Evolutionary conservation across 2,329 filamentous ascomycete species (phyloP).

Genomic region (Rutstroemia sp.): DNA sequence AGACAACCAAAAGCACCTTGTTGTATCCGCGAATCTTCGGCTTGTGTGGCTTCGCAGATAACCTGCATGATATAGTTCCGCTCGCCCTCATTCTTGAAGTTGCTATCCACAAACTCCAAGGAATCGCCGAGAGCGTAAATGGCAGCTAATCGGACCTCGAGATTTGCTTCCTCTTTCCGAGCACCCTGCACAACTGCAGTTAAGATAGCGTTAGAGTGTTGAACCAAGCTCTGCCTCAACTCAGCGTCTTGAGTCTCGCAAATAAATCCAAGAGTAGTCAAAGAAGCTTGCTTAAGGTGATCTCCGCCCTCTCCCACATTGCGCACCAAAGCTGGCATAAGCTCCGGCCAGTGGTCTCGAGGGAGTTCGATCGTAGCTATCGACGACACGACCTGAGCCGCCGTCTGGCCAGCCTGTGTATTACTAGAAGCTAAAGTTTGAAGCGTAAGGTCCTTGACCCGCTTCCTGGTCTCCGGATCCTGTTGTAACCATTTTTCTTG

Average conservation of each 20-base stretch:
- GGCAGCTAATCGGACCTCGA: constrained; percentile 84
- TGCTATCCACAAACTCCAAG: constrained; percentile 93
- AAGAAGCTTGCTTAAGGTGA: constrained; percentile 86
- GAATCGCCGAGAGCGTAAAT: constrained; percentile 93
- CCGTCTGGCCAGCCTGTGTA: constrained; percentile 75
- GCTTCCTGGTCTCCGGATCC: constrained; percentile 71
- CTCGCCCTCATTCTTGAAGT: constrained; percentile 98
- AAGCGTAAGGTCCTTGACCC: constrained; percentile 85
- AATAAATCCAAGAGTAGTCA: constrained; percentile 96
- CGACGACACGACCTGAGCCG: constrained; percentile 90
- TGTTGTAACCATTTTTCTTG: constrained; percentile 91
- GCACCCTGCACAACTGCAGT: constrained; percentile 97
- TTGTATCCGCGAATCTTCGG: constrained; percentile 83
- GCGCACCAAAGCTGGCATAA: constrained; percentile 83
- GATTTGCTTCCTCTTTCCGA: constrained; percentile 89
- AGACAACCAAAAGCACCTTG: constrained; percentile 94
- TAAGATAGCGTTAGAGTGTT: constrained; percentile 94
- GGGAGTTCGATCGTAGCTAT: constrained; percentile 94
- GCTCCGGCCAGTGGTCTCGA: constrained; percentile 83
- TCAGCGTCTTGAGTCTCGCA: constrained; percentile 92
- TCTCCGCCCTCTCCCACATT: constrained; percentile 83
- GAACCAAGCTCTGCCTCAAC: constrained; percentile 69
- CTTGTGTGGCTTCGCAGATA: constrained; percentile 96
- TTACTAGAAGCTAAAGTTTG: constrained; percentile 77
- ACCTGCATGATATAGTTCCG: constrained; percentile 99